Conservation (phyloP, 2,329 filamentous ascomycete genomes). For the Sarocladium oryzae region DNA sequence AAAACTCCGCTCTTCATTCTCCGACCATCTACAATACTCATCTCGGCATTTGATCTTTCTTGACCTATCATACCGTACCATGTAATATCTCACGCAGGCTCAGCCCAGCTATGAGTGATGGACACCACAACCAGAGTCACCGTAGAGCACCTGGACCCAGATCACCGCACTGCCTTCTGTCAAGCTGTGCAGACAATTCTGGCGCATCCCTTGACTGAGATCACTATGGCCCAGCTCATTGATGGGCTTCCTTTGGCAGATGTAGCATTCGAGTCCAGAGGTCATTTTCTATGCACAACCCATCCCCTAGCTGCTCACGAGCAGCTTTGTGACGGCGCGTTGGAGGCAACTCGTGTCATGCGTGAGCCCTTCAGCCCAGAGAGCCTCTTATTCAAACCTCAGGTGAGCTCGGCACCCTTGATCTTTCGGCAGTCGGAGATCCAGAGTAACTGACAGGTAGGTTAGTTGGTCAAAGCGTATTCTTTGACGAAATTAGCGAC, state of each 20-base stretch:
- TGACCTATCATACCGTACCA: too few relatives aligned
- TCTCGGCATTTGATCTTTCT: too few relatives aligned
- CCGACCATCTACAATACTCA: too few relatives aligned
- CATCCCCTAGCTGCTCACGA: not conserved
- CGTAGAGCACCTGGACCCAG: not conserved
- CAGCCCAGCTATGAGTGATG: too few relatives aligned
- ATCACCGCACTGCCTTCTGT: not conserved
- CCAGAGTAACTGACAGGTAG: too few relatives aligned
- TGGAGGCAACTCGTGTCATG: not conserved
- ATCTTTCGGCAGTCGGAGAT: too few relatives aligned
- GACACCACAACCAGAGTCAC: too few relatives aligned
- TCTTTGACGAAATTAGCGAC: too few relatives aligned
- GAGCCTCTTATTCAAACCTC: not conserved
- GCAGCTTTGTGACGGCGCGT: not conserved
- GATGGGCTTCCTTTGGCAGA: not conserved
- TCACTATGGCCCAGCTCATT: slow-evolving; percentile 7
- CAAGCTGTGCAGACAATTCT: slow-evolving; percentile 1
- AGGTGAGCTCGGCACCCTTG: slow-evolving; percentile 1
- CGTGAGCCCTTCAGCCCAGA: not conserved
- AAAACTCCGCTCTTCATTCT: too few relatives aligned
- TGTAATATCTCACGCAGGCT: too few relatives aligned
- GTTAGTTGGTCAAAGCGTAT: too few relatives aligned
- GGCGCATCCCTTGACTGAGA: not conserved
- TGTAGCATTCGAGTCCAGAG: not conserved
- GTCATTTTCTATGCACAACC: not conserved